Base-by-base conservation (phyloP, 768 basidiomycete species). In the Arthromyces matolae region DNA sequence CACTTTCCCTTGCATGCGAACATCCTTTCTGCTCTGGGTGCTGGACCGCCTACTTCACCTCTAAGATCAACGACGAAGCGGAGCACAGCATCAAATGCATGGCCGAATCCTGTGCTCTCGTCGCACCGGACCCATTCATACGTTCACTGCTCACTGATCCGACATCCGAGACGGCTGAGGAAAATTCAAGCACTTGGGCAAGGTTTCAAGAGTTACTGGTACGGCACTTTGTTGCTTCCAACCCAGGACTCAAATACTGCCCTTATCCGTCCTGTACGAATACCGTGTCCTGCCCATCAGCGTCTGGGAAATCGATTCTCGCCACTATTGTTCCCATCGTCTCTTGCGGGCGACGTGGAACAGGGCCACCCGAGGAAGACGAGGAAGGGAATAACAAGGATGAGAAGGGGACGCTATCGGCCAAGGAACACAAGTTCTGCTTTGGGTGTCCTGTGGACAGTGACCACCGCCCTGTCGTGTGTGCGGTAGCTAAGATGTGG, bases 241-340 rank as follows among this genome's bases (percentile, higher is more conserved):
- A 84, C 65, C 70, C 81, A 24, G 81, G 79, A 46, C 78, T 98
- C 61, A 87, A 91, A 66, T 99, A 89, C 75, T 99, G 96, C 64
- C 96, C 96, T 3, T 93, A 91, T 57, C 94, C 95, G 0, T 81
- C 83, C 31, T 99, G 96, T 76, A 87, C 92, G 31, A 84, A 90
- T 65, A 93, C 94, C n/a, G 85, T 98, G 37, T 86, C 88, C 32
- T 97, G 94, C 69, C 77, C 84, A 8, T 65, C 84, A n/a, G 91
- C 89, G 0, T 78, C 92, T 1, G 78, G 82, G 36, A 87, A 86
- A 64, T 73, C 78, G 2, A 78, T 86, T 47, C 73, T 96, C 25
- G 77, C 84, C 44, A 81, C 80, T 2, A 69, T 92, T 45, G 92
- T 98, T 2, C 96, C 96, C 1, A 94, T 81, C 24, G 95, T 98